Evolutionary conservation across 345 rosid species (phyloP), one percentile per base, ranked within the genome.

Genomic region (Camelina neglecta): DNA sequence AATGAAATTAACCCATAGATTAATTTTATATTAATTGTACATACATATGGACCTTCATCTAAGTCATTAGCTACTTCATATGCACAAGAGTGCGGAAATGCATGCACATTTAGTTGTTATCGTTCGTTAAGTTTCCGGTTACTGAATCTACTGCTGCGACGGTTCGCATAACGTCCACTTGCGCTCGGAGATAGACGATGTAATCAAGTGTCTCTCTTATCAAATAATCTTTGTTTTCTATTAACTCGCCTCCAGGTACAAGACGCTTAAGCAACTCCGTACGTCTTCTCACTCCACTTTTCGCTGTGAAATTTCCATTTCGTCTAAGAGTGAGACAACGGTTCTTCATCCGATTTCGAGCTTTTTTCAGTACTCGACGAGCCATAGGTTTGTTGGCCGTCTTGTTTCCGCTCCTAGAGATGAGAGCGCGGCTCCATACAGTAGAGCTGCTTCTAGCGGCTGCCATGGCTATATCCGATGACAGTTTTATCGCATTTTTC

Each of bases 181-280:
- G 97, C 61, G 88, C 90, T 74, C 71, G 88, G 65, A 93, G 93
- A 60, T 86, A 86, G 18, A 86, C 47, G 13, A 91, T 84, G 76
- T 93, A 93, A 66, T 91, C 98, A 80, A 93, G 87, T 85, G 96
- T 86, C 84, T 93, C 98, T 83, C 78, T 80, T 67, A 93, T 82
- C 82, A 93, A 81, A 59, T 83, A 81, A 15, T 77, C 64, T 24
- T 83, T 84, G 70, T 88, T 86, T 79, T 90, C 84, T 33, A 81
- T 80, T 55, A 61, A 74, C 70, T 86, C 85, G 5, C 98, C 96
- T 5, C 97, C 96, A 0, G 96, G 96, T n/a, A 90, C 83, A 5
- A 93, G 70, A 70, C 81, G 82, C 83, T 84, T 90, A 60, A 93
- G 81, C 71, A 88, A 54, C 16, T 82, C 78, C 15, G 84, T 86